Base-by-base conservation (phyloP, 2,329 filamentous ascomycete species). In the Cadophora gregata region DNA sequence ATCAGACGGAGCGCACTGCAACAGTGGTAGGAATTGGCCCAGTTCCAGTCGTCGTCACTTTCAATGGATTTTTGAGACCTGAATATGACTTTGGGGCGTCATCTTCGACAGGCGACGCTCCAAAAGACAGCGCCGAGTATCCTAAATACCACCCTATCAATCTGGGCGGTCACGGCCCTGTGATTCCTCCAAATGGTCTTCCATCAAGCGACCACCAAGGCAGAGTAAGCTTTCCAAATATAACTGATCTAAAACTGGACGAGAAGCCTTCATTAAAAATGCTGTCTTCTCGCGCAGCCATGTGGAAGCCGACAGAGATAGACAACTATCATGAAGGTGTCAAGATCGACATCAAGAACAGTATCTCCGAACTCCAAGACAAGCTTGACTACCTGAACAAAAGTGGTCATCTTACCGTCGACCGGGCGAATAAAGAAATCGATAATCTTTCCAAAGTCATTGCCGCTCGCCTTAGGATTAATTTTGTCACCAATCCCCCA, bases 251-350 rank as follows among this genome's bases (percentile, higher is more conserved):
- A 5, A 36, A 25, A 1, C 45, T 36, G n/a, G 4, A 33, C 5
- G 8, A 36, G 8, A 25, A 38, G 6, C 16, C 47, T 27, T 12
- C 4, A 9, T 24, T 24, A 6, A 29, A 31, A 2, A 12, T n/a
- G 19, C 21, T 62, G 8, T 9, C 24, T n/a, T 48, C 45, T 27
- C 59, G 59, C 33, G 59, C 29, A 27, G 8, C 59, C 7, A 36
- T 53, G 42, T 62, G 59, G 59, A 62, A 62, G 29, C 59, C 59
- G 27, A 31, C 9, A 8, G 59, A 62, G 61, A 45, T 56, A 9
- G 16, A 55, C 8, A 47, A n/a, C 10, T 63, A 63, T 19, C 47
- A 56, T 19, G 50, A 55, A 47, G 61, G 50, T n/a, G 33, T 38
- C 24, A 63, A 56, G 50, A 31, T 63, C 19, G 61, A 63, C 8